These are phyloP conservation scores for Saussurea involucrata DNA, from an alignment of 129 eudicot species.

Conservation along the genomic window DNA sequence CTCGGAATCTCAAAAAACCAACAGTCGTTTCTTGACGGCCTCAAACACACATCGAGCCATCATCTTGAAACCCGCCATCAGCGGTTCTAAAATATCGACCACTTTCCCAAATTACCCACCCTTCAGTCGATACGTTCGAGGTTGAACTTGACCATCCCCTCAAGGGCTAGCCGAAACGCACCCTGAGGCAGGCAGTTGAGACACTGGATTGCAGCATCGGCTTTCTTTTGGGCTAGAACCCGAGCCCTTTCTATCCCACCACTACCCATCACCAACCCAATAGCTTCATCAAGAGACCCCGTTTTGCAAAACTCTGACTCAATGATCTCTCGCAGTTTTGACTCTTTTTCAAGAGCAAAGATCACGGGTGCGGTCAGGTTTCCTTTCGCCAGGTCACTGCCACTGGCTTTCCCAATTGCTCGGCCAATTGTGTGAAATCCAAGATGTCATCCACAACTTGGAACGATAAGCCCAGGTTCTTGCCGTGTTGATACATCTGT, in stretches of 20 bases:
- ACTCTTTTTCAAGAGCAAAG: slow-evolving; percentile 65
- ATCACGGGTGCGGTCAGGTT: slow-evolving; percentile 93
- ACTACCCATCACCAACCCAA: slow-evolving; percentile 52
- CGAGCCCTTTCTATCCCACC: slow-evolving; percentile 77
- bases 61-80: slow-evolving; percentile 8
- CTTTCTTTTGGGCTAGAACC: slow-evolving; percentile 62
- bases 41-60: slow-evolving; percentile 3
- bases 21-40: slow-evolving; percentile 11
- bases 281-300: slow-evolving; percentile 77
- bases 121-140: slow-evolving; percentile 65
- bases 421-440: slow-evolving; percentile 92
- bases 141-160: slow-evolving; percentile 75
- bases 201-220: slow-evolving; percentile 62
- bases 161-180: slow-evolving; percentile 62
- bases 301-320: slow-evolving; percentile 78
- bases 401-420: slow-evolving; percentile 92
- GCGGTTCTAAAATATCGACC: not conserved
- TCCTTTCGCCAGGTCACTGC: slow-evolving; percentile 87
- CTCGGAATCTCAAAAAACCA: slow-evolving; percentile 18
- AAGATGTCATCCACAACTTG: slow-evolving; percentile 90
- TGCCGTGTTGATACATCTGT: slow-evolving; percentile 84
- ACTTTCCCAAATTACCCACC: not conserved
- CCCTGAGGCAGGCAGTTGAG: slow-evolving; percentile 70
- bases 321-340: slow-evolving; percentile 63
- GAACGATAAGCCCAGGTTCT: slow-evolving; percentile 84